Evolutionary conservation across 495 filamentous ascomycete species (phyloP).

Genomic region (Aspergillus indologenus): DNA sequence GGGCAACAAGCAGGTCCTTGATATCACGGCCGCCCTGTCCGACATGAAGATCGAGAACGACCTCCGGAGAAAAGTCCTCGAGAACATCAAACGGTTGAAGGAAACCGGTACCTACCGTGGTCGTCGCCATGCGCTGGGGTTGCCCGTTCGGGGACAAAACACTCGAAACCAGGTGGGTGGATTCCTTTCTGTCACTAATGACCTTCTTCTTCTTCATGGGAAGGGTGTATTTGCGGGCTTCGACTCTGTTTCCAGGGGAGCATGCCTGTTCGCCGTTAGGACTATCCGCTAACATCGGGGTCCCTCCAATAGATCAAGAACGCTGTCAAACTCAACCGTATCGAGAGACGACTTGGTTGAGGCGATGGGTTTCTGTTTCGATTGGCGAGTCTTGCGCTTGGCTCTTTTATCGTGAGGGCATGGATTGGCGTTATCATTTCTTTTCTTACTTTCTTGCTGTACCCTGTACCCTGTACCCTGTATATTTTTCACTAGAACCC

Average conservation of each 20-base stretch:
- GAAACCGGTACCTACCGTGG: conserved; percentile 92
- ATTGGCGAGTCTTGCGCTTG: conserved; percentile 26
- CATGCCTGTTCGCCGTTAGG: no score
- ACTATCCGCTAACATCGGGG: conserved; percentile 7
- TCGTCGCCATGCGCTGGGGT: conserved; percentile 80
- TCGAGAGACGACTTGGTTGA: conserved; percentile 56
- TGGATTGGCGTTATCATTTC: conserved; percentile 40
- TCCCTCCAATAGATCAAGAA: conserved; percentile 60
- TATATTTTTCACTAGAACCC: conserved; percentile 7
- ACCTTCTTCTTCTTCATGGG: conserved; percentile 10
- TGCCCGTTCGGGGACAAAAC: conserved; percentile 84
- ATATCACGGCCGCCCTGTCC: conserved; percentile 78
- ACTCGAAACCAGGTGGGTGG: conserved; percentile 73
- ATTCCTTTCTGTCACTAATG: conserved; percentile 3
- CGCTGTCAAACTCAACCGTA: conserved; percentile 72
- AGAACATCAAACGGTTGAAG: conserved; percentile 81
- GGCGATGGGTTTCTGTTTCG: conserved; percentile 8
- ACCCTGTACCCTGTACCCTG: conserved; percentile 14
- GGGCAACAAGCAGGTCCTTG: conserved; percentile 65
- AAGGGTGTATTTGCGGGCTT: background rate
- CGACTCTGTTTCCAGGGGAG: background rate
- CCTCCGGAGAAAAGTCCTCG: conserved; percentile 65
- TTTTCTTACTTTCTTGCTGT: conserved; percentile 25
- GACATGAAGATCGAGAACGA: conserved; percentile 95
- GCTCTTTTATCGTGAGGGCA: conserved; percentile 29